Conservation (phyloP, 306 rosid genomes). For the Hylodesmum podocarpum region DNA sequence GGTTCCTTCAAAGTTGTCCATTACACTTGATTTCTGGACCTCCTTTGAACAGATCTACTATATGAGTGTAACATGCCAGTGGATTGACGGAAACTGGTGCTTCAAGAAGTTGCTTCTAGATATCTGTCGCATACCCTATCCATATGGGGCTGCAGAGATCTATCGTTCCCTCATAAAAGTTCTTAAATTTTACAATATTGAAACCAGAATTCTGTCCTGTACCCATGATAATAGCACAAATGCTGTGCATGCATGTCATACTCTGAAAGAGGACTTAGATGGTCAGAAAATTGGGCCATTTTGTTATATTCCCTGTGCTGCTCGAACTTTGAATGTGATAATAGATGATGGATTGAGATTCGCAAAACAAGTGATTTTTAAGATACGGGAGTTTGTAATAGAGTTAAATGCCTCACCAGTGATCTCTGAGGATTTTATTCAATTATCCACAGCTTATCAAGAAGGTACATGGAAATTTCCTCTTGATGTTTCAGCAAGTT, state of each 20-base stretch:
- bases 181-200: constrained; percentile 80
- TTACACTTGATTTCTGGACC: constrained; percentile 90
- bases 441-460: constrained; percentile 69
- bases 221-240: constrained; percentile 83
- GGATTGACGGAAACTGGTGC: constrained; percentile 93
- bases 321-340: constrained; percentile 77
- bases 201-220: constrained; percentile 78
- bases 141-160: constrained; percentile 75
- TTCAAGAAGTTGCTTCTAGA: constrained; percentile 86
- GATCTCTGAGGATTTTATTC: constrained; percentile 74
- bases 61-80: constrained; percentile 90
- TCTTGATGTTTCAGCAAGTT: constrained; percentile 81
- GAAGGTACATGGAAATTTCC: constrained; percentile 95
- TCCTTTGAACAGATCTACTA: constrained; percentile 77
- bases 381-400: constrained; percentile 79
- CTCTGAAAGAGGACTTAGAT: constrained; percentile 71
- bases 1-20: constrained; percentile 75
- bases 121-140: constrained; percentile 77
- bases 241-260: constrained; percentile 76
- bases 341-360: constrained; percentile 86
- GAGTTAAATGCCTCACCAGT: constrained; percentile 70
- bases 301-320: constrained; percentile 92
- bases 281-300: constrained; percentile 79
- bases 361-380: constrained; percentile 58
- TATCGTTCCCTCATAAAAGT: constrained; percentile 64